A percentile compares a stretch with the other conserved stretches of the same genome.
phyloP scores from a whole-genome alignment of 257 asterid species.

The Pogostemon cablin region DNA sequence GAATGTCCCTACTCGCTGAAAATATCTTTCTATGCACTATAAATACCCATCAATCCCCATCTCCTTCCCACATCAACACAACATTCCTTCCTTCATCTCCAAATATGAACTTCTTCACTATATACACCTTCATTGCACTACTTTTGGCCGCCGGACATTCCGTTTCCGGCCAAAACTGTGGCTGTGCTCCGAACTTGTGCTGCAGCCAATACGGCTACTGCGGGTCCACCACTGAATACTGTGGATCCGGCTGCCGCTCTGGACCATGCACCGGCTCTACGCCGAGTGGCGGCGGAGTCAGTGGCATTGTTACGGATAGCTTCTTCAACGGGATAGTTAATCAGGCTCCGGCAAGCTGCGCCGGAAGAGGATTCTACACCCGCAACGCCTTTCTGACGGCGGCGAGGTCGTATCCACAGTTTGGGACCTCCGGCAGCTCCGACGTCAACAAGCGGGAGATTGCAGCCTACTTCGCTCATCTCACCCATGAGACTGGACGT shows the following conservation, averaged over 20 bases:
- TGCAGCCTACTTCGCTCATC: slow-evolving; percentile 62
- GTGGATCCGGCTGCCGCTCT: slow-evolving; percentile 48
- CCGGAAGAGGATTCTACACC: slow-evolving; percentile 53
- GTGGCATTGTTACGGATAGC: slow-evolving; percentile 45
- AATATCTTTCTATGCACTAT: slow-evolving; percentile 3
- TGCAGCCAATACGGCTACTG: slow-evolving; percentile 55
- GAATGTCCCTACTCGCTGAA: neutral
- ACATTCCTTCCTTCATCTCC: neutral
- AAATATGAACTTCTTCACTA: slow-evolving; percentile 20
- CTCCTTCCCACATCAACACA: neutral
- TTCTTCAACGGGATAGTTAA: slow-evolving; percentile 48
- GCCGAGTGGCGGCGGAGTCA: slow-evolving; percentile 31
- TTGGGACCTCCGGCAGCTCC: slow-evolving; percentile 36
- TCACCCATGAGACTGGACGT: slow-evolving; percentile 62
- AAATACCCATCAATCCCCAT: neutral
- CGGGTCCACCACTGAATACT: slow-evolving; percentile 41
- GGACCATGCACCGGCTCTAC: slow-evolving; percentile 44
- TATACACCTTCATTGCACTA: slow-evolving; percentile 24
- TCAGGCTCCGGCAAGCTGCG: slow-evolving; percentile 40
- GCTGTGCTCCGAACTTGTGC: slow-evolving; percentile 45
- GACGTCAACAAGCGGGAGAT: slow-evolving; percentile 56
- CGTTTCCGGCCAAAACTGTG: slow-evolving; percentile 44
- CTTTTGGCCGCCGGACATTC: slow-evolving; percentile 23
- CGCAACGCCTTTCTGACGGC: slow-evolving; percentile 52
- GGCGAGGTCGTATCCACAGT: slow-evolving; percentile 35